Evolutionary conservation across 192 early-diverging fungal species (phyloP).

Genomic region (Umbelopsis vinacea): DNA sequence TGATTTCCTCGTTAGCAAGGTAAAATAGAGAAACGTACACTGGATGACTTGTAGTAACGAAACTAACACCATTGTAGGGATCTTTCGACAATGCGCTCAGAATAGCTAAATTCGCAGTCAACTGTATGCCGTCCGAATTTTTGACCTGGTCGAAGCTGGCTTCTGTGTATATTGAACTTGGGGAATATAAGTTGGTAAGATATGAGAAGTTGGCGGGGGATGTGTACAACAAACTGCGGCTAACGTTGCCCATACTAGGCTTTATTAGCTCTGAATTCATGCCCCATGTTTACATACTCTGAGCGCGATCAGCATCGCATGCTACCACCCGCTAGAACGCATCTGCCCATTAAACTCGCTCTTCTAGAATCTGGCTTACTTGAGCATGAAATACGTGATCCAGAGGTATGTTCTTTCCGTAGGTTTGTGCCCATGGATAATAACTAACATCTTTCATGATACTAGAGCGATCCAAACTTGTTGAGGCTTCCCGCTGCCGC

Average conservation of each 20-base stretch:
- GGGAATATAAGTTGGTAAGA: slow-evolving; percentile 22
- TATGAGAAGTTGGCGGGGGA: background rate
- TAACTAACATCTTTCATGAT: background rate
- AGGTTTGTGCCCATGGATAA: no score
- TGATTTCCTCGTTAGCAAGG: slow-evolving; percentile 86
- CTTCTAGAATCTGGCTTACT: slow-evolving; percentile 59
- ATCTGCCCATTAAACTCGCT: slow-evolving; percentile 87
- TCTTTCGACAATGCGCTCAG: slow-evolving; percentile 77
- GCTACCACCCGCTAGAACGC: slow-evolving; percentile 84
- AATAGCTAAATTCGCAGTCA: slow-evolving; percentile 93
- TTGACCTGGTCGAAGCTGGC: slow-evolving; percentile 95
- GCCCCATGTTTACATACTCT: slow-evolving; percentile 97
- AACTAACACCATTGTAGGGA: slow-evolving; percentile 44
- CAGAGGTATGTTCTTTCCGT: slow-evolving; percentile 40
- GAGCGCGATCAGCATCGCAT: slow-evolving; percentile 89
- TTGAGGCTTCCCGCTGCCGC: slow-evolving; percentile 85
- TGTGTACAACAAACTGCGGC: background rate
- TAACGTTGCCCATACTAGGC: slow-evolving; percentile 57
- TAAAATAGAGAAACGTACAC: slow-evolving; percentile 10
- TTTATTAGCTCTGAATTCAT: slow-evolving; percentile 93
- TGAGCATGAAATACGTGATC: slow-evolving; percentile 63
- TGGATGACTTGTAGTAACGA: background rate
- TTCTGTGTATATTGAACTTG: slow-evolving; percentile 39
- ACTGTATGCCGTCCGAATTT: slow-evolving; percentile 94
- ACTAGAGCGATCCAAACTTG: slow-evolving; percentile 64